phyloP scores from a whole-genome alignment of 768 basidiomycete genomes.

The Rhodosporidiobolus odoratus region DNA sequence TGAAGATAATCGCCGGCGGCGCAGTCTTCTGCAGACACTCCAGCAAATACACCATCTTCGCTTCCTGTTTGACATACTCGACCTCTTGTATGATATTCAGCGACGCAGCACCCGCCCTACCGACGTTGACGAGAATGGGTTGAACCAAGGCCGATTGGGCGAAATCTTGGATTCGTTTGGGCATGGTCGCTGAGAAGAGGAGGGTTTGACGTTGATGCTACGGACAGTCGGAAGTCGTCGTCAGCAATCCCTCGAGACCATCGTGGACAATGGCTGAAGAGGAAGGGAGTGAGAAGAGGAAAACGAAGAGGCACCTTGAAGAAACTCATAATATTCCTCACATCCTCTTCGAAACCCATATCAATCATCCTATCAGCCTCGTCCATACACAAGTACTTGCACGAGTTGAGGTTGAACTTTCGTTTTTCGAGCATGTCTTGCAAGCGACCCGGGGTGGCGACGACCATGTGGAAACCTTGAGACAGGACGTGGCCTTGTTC shows the following conservation, averaged over 20 bases:
- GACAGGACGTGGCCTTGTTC: conserved; percentile 89
- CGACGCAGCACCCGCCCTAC: conserved; percentile 95
- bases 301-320: conserved; percentile 64
- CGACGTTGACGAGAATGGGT: conserved; percentile 92
- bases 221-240: conserved; percentile 8
- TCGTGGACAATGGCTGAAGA: neutral
- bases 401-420: conserved; percentile 82
- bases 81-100: conserved; percentile 90
- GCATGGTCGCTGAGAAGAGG: conserved; percentile 98
- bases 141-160: conserved; percentile 92
- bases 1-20: conserved; percentile 95
- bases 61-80: conserved; percentile 98
- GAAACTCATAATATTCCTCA: conserved; percentile 97
- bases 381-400: conserved; percentile 95
- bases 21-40: conserved; percentile 98
- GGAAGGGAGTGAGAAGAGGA: neutral
- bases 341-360: conserved; percentile 96
- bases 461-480: conserved; percentile 89
- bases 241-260: too few species aligned
- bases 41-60: conserved; percentile 97
- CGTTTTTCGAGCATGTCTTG: conserved; percentile 99
- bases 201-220: conserved; percentile 94
- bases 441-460: conserved; percentile 91
- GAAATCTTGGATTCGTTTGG: conserved; percentile 96
- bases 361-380: conserved; percentile 99